Conservation (phyloP, 176 grass and related monocot species). For the Phoenix dactylifera region DNA sequence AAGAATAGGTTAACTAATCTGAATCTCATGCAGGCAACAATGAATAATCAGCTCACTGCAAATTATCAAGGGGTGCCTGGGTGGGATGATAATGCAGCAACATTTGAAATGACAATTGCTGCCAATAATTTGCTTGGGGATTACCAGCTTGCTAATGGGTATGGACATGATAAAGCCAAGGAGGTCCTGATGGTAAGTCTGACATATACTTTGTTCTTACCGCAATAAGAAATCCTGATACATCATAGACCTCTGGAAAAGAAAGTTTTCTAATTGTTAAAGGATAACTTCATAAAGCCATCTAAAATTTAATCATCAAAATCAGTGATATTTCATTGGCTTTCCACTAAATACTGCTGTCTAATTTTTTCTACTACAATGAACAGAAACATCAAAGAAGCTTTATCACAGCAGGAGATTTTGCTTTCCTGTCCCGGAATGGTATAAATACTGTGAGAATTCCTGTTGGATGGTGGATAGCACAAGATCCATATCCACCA, state of each 20-base stretch:
- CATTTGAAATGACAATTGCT: conserved; percentile 70
- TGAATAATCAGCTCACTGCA: conserved; percentile 43
- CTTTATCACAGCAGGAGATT: conserved; percentile 67
- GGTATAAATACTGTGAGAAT: conserved; percentile 83
- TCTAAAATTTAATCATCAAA: no score
- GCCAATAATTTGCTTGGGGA: conserved; percentile 74
- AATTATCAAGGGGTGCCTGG: conserved; percentile 60
- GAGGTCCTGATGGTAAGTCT: conserved; percentile 51
- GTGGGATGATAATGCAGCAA: conserved; percentile 56
- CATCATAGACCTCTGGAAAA: no score
- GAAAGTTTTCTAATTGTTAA: no score
- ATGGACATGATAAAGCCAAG: conserved; percentile 41
- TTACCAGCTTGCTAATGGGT: conserved; percentile 84
- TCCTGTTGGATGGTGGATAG: conserved; percentile 96
- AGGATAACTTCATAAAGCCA: no score
- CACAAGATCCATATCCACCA: conserved; percentile 72
- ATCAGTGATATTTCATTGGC: no score
- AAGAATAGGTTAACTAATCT: conserved; percentile 24
- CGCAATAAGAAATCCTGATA: no score
- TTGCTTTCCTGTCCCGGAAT: conserved; percentile 43
- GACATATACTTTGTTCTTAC: neutral
- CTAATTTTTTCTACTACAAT: conserved; percentile 20
- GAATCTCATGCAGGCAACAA: conserved; percentile 52
- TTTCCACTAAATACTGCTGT: no score
- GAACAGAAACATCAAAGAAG: conserved; percentile 55